Base-by-base conservation (phyloP, 805 yeast genomes). In the Candida chauliodis region DNA sequence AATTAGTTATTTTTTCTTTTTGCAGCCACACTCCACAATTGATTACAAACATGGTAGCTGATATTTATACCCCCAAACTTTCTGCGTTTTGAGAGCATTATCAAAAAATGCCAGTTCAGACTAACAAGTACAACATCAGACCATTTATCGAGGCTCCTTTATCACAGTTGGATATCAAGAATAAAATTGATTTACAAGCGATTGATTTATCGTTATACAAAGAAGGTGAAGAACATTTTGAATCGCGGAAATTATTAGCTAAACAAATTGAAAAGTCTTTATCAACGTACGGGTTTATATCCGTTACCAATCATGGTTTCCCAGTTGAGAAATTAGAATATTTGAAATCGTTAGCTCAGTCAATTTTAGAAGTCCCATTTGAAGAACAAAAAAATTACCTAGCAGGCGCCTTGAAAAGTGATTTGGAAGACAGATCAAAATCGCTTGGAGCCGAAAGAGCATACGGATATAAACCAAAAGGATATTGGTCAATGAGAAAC, bases 211-310 rank as follows among this genome's bases (percentile, higher is more conserved):
- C 63, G 1, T 45, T 53, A 21, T 70, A 47, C 42, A 41, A 50
- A 15, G 66, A 64, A 17, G 75, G 74, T 1, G 54, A 56, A 1
- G 68, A 60, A 28, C 34, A 51, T 15, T 49, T 53, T 11, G 50
- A 43, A 8, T 39, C 52, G 13, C 47, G 75, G 24, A 42, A 49
- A 37, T 39, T 30, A 9, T 52, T 71, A 27, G 76, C 76, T 1
- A 41, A 36, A 1, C 55, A 58, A 34, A 51, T 72, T 9, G 75
- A 71, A 40, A 47, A 50, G 19, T 63, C 76, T 0, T 46, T 72
- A 18, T 55, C 67, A 2, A 61, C 68, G 1, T 60, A 63, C 38
- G 77, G 77, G 1, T 72, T 72, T 45, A 67, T 71, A 52, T 63
- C 65, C 21, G 41, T 72, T 15, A 48, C 54, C 8, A 69, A 69